phyloP scores from a whole-genome alignment of 306 rosid genomes.

The Fagus crenata region DNA sequence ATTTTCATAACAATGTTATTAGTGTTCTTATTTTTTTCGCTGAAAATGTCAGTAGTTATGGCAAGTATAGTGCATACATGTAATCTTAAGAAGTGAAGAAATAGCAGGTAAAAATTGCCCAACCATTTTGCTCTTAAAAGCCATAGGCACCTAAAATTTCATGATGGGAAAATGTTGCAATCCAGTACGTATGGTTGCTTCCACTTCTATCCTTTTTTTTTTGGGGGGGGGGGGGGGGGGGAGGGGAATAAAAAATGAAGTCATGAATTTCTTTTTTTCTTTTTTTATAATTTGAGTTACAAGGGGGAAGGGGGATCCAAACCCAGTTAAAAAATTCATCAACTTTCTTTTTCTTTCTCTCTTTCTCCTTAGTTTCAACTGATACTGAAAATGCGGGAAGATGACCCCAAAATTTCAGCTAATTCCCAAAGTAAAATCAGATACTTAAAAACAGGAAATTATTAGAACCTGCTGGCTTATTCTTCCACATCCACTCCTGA shows the following conservation, averaged over 20 bases:
- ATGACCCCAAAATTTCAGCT: neutral
- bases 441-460: slow-evolving; percentile 20
- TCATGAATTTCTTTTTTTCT: neutral
- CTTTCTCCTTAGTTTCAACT: neutral
- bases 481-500: slow-evolving; percentile 87
- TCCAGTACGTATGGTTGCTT: neutral
- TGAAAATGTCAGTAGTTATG: too few relatives aligned
- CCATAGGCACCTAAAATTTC: neutral
- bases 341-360: neutral
- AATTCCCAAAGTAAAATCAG: slow-evolving; percentile 10
- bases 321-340: too few relatives aligned
- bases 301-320: too few relatives aligned
- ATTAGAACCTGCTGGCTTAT: slow-evolving; percentile 70
- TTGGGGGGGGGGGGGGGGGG: too few relatives aligned
- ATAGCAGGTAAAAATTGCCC: neutral
- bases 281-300: too few relatives aligned
- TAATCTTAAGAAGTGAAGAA: neutral
- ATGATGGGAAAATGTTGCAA: neutral
- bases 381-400: too few relatives aligned
- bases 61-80: neutral
- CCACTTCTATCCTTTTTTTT: neutral
- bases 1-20: neutral
- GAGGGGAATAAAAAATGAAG: neutral
- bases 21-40: neutral
- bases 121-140: neutral